Conservation (phyloP, 1,284 basidiomycete genomes). For the Xanthoconium separans region DNA sequence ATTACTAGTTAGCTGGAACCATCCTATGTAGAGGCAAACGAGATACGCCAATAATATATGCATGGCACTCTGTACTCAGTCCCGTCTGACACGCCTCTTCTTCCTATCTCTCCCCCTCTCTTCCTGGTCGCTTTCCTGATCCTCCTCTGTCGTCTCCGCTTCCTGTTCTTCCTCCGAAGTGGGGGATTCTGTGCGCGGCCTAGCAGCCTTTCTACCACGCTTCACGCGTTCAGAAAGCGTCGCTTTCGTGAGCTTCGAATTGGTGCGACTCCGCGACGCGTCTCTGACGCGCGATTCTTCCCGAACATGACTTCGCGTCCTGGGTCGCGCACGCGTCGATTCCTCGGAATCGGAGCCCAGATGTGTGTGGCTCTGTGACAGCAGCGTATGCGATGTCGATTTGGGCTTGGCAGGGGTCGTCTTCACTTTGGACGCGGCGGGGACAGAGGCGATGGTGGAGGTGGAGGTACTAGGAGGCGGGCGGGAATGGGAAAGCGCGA, state of each 20-base stretch:
- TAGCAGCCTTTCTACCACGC: slow-evolving; percentile 5
- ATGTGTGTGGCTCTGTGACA: slow-evolving; percentile 21
- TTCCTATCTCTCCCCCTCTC: slow-evolving; percentile 28
- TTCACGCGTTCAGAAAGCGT: slow-evolving; percentile 3
- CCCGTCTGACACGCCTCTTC: slow-evolving; percentile 28
- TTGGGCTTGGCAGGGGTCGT: slow-evolving; percentile 13
- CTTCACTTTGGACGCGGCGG: slow-evolving; percentile 4
- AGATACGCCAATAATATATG: too few relatives aligned
- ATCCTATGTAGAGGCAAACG: too few relatives aligned
- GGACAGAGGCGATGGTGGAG: background rate
- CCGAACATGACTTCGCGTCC: slow-evolving; percentile 25
- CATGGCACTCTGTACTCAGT: slow-evolving; percentile 4
- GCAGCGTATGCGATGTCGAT: slow-evolving; percentile 19
- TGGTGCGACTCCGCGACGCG: slow-evolving; percentile 6
- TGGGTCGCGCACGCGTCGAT: slow-evolving; percentile 15
- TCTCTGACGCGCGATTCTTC: slow-evolving; percentile 21
- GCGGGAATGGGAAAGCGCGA: slow-evolving; percentile 1
- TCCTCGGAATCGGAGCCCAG: slow-evolving; percentile 28
- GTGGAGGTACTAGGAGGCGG: slow-evolving; percentile 5
- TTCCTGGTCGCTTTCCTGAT: slow-evolving; percentile 16
- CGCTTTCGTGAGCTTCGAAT: slow-evolving; percentile 9
- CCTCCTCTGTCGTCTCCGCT: slow-evolving; percentile 6
- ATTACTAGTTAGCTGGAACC: too few relatives aligned
- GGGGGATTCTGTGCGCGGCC: background rate
- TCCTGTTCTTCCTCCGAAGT: slow-evolving; percentile 13